These are phyloP conservation scores for Sarocladiaceae sp. DNA, from an alignment of 2,329 filamentous ascomycete genomes.

Conservation along the genomic window DNA sequence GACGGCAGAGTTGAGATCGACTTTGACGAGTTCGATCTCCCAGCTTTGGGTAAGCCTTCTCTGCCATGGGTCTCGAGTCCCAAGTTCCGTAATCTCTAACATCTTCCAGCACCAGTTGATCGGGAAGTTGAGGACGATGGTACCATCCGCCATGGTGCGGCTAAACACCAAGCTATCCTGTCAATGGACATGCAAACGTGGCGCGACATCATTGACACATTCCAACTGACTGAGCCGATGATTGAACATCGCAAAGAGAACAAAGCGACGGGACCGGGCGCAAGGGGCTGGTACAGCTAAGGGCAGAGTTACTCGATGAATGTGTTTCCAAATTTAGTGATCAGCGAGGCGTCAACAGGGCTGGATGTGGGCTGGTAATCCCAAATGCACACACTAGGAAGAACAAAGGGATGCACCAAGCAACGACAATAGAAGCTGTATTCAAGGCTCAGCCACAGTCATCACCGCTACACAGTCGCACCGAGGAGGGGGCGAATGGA, in stretches of 20 bases:
- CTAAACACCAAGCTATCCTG: conserved; percentile 80
- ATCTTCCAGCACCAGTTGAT: conserved; percentile 26
- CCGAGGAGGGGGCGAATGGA: background rate
- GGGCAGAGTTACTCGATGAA: background rate
- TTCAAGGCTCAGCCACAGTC: background rate
- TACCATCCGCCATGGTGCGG: conserved; percentile 41
- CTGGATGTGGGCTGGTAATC: background rate
- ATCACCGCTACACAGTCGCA: no score
- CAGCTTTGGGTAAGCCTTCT: conserved; percentile 65
- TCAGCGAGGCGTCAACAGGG: conserved; percentile 4
- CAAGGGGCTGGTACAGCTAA: conserved; percentile 61
- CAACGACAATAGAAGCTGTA: background rate
- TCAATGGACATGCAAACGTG: conserved; percentile 81
- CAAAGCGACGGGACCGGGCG: conserved; percentile 42
- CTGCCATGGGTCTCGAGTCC: background rate
- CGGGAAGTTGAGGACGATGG: conserved; percentile 41
- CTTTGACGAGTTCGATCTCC: conserved; percentile 65
- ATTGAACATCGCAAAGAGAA: conserved; percentile 74
- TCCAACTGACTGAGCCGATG: conserved; percentile 70
- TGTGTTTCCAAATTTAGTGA: conserved; percentile 5
- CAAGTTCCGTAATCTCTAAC: conserved; percentile 14
- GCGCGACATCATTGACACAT: conserved; percentile 69
- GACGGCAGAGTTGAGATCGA: conserved; percentile 75
- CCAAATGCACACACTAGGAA: background rate
- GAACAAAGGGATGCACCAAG: conserved; percentile 2